A percentile compares a stretch with the other conserved stretches of the same genome.
Evolutionary conservation across 2,329 filamentous ascomycete species (phyloP).

Genomic region (Cytospora piceae): DNA sequence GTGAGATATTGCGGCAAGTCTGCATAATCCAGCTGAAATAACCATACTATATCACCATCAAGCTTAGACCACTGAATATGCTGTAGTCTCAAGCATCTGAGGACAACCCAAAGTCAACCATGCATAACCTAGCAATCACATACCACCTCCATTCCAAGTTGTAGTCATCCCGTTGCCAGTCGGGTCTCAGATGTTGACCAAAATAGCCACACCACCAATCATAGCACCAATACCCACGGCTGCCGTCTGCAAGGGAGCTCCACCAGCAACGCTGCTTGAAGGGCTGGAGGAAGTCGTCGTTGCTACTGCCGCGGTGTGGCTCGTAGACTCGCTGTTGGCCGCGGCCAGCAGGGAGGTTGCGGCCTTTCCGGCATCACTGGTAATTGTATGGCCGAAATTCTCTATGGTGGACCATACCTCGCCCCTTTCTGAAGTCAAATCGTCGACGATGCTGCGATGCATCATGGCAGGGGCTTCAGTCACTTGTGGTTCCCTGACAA

Average conservation of each 20-base stretch:
- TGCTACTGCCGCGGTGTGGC: background rate
- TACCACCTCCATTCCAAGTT: background rate
- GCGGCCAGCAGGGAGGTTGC: background rate
- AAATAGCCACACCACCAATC: slow-evolving; percentile 10
- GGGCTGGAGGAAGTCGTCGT: background rate
- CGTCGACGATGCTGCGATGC: background rate
- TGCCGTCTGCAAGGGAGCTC: slow-evolving; percentile 1
- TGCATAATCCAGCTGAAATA: no score
- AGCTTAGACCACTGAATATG: no score
- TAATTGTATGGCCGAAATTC: background rate
- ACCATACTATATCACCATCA: no score
- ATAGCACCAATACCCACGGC: slow-evolving; percentile 14
- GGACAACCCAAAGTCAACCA: background rate
- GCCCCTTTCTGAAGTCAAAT: background rate
- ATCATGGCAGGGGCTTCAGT: background rate
- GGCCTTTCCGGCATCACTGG: background rate
- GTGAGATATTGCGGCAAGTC: no score
- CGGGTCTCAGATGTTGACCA: slow-evolving; percentile 6
- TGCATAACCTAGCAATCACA: background rate
- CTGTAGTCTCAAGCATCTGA: background rate
- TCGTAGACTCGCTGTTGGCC: background rate
- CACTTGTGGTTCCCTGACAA: background rate
- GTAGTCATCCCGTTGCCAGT: no score
- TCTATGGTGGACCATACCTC: background rate
- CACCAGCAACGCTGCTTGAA: background rate